A percentile compares a stretch with the other conserved stretches of the same genome.
These are phyloP conservation scores for Sanghuangporus weigelae DNA, from an alignment of 1,284 basidiomycete species.

Conservation along the genomic window DNA sequence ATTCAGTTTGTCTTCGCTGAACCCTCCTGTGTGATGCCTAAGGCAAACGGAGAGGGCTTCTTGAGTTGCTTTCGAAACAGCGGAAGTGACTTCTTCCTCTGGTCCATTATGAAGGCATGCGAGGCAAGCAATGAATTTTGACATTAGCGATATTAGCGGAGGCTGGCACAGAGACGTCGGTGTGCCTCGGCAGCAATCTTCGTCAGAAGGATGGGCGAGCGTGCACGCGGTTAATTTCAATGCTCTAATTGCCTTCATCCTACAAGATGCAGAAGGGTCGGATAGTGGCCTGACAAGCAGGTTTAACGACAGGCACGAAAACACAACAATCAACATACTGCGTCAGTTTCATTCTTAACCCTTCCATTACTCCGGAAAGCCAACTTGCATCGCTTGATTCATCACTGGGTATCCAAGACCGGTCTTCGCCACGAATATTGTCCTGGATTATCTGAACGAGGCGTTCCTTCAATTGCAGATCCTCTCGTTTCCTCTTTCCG, in stretches of 20 bases:
- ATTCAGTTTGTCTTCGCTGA: constrained; percentile 33
- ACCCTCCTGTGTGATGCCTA: constrained; percentile 39
- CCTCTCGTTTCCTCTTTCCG: constrained; percentile 19
- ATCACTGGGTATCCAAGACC: constrained; percentile 2
- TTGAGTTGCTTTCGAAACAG: constrained; percentile 43
- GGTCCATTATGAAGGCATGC: constrained; percentile 42
- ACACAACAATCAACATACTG: background rate
- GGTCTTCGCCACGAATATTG: background rate
- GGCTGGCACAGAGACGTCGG: constrained; percentile 15
- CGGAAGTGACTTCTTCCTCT: constrained; percentile 37
- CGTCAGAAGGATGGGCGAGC: constrained; percentile 34
- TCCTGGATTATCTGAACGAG: constrained; percentile 3
- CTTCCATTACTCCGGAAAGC: constrained; percentile 4
- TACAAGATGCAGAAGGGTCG: background rate
- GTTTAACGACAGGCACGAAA: background rate
- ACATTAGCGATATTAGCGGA: constrained; percentile 31
- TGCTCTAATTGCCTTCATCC: background rate
- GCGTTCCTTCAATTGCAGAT: background rate
- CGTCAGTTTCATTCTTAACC: background rate
- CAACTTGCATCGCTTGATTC: constrained; percentile 7
- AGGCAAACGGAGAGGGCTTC: constrained; percentile 39
- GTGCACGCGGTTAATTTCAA: constrained; percentile 34
- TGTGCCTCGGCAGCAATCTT: constrained; percentile 27
- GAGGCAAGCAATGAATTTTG: constrained; percentile 35
- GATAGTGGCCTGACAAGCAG: background rate